Percentiles rank a stretch among this genome's conserved stretches.
Conservation (phyloP, 371 early-diverging fungal species). For the Zopfochytrium polystomum region DNA sequence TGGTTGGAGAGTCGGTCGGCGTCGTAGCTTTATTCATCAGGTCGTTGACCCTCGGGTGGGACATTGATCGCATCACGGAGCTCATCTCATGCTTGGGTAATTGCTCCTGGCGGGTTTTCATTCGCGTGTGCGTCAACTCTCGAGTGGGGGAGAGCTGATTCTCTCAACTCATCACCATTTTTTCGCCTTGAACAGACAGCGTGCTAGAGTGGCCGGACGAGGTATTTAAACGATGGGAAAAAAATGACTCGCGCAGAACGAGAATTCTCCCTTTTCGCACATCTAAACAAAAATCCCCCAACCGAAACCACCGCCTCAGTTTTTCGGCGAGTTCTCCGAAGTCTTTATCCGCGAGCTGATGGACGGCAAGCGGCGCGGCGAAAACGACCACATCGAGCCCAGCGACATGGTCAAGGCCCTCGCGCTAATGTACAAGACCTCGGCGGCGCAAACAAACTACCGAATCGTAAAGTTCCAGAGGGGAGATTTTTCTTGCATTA, state of each 20-base stretch:
- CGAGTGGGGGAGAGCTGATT: background rate
- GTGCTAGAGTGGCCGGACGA: conserved; percentile 31
- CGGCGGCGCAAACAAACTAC: conserved; percentile 24
- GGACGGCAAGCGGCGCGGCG: conserved; percentile 17
- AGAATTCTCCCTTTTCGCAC: too few species aligned
- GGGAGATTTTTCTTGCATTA: too few species aligned
- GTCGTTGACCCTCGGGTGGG: conserved; percentile 29
- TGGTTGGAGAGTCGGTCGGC: conserved; percentile 29
- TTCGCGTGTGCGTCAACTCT: background rate
- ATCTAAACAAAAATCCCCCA: too few species aligned
- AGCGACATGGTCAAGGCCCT: conserved; percentile 18
- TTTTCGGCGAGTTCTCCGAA: conserved; percentile 25
- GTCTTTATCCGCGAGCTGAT: conserved; percentile 18
- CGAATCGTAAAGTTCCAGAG: conserved; percentile 26
- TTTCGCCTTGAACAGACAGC: conserved; percentile 23
- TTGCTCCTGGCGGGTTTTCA: background rate
- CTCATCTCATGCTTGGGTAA: conserved; percentile 35
- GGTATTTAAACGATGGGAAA: too few species aligned
- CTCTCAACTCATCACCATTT: background rate
- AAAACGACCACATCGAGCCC: conserved; percentile 18
- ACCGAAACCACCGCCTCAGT: too few species aligned
- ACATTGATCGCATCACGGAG: conserved; percentile 13
- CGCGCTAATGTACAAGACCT: conserved; percentile 23
- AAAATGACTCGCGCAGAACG: too few species aligned
- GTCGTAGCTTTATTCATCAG: conserved; percentile 35